phyloP scores from a whole-genome alignment of 257 asterid genomes.

The Solanum virginianum region DNA sequence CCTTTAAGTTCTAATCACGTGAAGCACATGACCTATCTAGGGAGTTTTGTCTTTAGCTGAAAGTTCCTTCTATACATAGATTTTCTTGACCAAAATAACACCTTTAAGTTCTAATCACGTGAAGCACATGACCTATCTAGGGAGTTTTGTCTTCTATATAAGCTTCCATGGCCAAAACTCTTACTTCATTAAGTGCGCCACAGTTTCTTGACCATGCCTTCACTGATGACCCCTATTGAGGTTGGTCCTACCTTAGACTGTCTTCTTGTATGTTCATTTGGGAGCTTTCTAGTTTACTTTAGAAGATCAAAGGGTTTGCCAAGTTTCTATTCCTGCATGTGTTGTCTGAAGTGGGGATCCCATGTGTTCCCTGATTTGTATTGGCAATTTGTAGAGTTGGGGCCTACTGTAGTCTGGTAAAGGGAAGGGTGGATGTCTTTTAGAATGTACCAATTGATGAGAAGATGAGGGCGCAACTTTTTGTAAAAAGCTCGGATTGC shows the following conservation, averaged over 20 bases:
- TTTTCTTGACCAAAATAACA: not conserved
- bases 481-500: no score
- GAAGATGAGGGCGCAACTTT: not conserved
- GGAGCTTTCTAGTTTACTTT: not conserved
- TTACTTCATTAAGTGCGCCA: not conserved
- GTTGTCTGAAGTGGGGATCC: not conserved
- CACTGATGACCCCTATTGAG: not conserved
- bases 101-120: not conserved
- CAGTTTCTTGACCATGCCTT: not conserved
- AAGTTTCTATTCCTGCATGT: not conserved
- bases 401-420: not conserved
- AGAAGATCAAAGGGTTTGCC: not conserved
- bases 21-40: no score
- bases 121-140: not conserved
- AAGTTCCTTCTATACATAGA: not conserved
- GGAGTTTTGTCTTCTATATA: not conserved
- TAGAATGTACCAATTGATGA: not conserved
- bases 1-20: no score
- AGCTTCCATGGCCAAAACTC: not conserved
- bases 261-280: not conserved
- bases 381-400: not conserved
- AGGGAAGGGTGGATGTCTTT: not conserved
- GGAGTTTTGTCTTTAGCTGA: no score
- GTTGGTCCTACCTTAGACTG: not conserved
- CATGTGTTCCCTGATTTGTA: not conserved